Conservation (phyloP, 495 filamentous ascomycete species). For the Penicillium subrubescens region DNA sequence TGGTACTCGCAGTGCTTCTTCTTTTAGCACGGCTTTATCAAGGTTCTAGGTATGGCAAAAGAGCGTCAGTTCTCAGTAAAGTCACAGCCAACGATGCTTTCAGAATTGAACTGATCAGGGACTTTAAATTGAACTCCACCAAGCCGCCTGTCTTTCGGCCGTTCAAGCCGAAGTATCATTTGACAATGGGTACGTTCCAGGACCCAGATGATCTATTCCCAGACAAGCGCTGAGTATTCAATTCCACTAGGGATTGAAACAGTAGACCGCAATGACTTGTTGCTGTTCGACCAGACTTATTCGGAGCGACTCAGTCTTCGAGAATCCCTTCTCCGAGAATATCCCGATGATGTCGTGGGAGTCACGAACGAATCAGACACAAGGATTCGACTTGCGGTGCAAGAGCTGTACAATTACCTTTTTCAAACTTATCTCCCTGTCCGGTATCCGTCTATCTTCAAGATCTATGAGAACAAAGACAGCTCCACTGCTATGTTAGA, state of each 20-base stretch:
- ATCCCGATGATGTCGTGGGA: slow-evolving; percentile 45
- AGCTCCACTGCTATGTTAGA: neutral
- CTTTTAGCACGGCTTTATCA: neutral
- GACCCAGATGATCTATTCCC: neutral
- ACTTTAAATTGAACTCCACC: neutral
- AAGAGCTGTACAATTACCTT: slow-evolving; percentile 67
- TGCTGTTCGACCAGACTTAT: slow-evolving; percentile 5
- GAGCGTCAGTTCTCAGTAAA: neutral
- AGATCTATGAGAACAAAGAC: slow-evolving; percentile 6
- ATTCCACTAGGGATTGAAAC: slow-evolving; percentile 2
- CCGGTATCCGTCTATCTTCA: slow-evolving; percentile 66
- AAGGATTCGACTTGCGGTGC: slow-evolving; percentile 46
- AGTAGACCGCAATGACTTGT: neutral
- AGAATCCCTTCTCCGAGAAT: slow-evolving; percentile 18
- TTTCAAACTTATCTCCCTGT: slow-evolving; percentile 61
- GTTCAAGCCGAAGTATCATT: slow-evolving; percentile 71
- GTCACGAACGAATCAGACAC: slow-evolving; percentile 38
- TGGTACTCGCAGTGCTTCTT: neutral
- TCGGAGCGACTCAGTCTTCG: neutral
- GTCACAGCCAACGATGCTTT: neutral
- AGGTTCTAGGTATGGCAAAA: neutral
- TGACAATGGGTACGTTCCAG: slow-evolving; percentile 65
- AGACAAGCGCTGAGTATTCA: slow-evolving; percentile 24
- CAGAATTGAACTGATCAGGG: neutral
- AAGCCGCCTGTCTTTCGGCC: slow-evolving; percentile 41